Conservation (phyloP, 2,329 filamentous ascomycete genomes). For the Talaromyces marneffei region DNA sequence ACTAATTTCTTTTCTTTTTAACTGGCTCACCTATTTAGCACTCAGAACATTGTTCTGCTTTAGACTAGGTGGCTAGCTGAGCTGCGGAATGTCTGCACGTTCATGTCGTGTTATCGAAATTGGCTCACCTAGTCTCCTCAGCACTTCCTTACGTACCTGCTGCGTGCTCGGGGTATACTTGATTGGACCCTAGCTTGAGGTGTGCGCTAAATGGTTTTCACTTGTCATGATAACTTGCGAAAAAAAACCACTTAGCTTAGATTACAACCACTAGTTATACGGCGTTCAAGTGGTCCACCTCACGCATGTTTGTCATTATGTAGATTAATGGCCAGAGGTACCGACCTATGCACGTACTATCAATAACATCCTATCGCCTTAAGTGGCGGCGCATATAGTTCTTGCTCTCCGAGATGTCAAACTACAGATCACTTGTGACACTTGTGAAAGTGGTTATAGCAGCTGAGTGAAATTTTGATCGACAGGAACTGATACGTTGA, state of each 20-base stretch:
- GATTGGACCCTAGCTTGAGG: background rate
- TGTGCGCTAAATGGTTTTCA: background rate
- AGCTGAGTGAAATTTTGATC: background rate
- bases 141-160: too few species aligned
- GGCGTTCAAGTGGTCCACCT: background rate
- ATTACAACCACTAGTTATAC: background rate
- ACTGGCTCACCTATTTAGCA: background rate
- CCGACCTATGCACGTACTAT: background rate
- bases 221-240: background rate
- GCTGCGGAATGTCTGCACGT: background rate
- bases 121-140: background rate
- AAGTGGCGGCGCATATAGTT: background rate
- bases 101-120: background rate
- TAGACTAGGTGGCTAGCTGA: background rate
- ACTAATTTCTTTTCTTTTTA: background rate
- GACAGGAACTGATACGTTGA: background rate
- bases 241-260: background rate
- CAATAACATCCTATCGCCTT: background rate
- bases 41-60: background rate
- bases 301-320: too few species aligned
- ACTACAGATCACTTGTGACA: background rate
- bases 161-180: too few species aligned
- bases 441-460: background rate
- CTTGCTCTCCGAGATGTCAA: background rate
- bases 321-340: background rate